These are phyloP conservation scores for Arabis hirsuta DNA, from an alignment of 345 rosid genomes.

Conservation along the genomic window DNA sequence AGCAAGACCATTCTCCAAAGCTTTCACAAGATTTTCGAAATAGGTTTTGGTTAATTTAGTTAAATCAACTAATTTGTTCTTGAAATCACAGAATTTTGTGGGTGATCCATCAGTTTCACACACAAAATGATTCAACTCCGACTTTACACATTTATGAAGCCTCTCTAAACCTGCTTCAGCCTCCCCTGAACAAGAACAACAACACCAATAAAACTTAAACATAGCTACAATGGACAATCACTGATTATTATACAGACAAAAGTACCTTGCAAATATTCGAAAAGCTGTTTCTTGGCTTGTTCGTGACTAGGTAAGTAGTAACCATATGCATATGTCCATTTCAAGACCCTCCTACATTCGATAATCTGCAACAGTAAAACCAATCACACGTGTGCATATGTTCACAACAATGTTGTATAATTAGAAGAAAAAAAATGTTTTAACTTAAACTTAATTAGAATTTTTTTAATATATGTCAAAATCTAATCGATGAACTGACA, in stretches of 20 bases:
- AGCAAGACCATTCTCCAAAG: conserved; percentile 74
- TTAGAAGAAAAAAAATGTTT: too few relatives aligned
- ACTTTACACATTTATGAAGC: conserved; percentile 41
- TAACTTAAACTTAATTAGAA: too few relatives aligned
- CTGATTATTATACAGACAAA: too few relatives aligned
- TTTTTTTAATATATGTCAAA: too few relatives aligned
- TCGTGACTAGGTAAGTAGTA: conserved; percentile 60
- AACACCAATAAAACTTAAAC: background rate
- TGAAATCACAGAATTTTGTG: conserved; percentile 54
- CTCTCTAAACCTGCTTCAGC: conserved; percentile 37
- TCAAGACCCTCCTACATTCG: conserved; percentile 83
- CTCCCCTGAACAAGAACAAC: conserved; percentile 25
- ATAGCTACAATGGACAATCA: background rate
- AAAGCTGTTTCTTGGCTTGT: conserved; percentile 52
- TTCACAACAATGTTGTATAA: background rate
- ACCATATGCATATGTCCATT: conserved; percentile 93
- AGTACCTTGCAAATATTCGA: conserved; percentile 88
- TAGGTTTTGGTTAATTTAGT: conserved; percentile 73
- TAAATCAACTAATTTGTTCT: conserved; percentile 57
- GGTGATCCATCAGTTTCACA: conserved; percentile 26
- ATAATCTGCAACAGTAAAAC: conserved; percentile 48
- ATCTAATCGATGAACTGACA: too few relatives aligned
- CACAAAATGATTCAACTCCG: conserved; percentile 17
- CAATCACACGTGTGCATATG: background rate
- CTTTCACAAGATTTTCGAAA: conserved; percentile 79